Evolutionary conservation across 1,284 basidiomycete species (phyloP), one percentile per base, ranked within the genome.

Genomic region (Afroboletus lepidellus): DNA sequence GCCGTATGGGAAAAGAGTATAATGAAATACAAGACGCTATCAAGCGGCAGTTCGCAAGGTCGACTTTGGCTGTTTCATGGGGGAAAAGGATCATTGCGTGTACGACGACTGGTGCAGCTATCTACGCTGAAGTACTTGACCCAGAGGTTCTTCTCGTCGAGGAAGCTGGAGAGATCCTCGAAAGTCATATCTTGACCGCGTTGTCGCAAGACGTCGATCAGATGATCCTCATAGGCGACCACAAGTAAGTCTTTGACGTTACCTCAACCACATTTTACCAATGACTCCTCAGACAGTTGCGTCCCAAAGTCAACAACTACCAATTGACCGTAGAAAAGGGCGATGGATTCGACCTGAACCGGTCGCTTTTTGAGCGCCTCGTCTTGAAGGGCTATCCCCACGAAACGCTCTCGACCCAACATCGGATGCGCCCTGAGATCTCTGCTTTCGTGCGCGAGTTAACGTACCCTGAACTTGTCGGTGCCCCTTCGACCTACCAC

Each of bases 381-480:
- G 77, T 85, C 9, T 63, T 80, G 4, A 76, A 76, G 52, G 77
- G 74, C 0, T 86, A 80, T 56, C 83, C 84, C 0, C 84, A 86
- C 57, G 55, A 71, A 43, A 80, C 74, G 0, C 73, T 86, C 5
- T 64, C 60, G 0, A 61, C 73, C 30, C 84, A 87, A 55, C 84
- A 87, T 60, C 78, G 84, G 11, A 87, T 86, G 84, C 74, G 83
- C 0, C 84, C 84, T 0, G 81, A 85, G 54, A 85, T 86, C 8
- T 83, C 84, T 7, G 57, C 72, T 0, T 70, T 85, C 15, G 74
- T 87, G 30, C 76, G 83, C 11, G 60, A 70, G 3, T 72, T 87
- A 21, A 86, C 84, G 0, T 86, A 87, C 55, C 81, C 81, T 0
- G 79, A 83, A 30, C 77, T 87, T 8, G 51, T 69, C 0, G 83